Conservation (phyloP, 2,329 filamentous ascomycete species). For the Fusarium incarnatum region DNA sequence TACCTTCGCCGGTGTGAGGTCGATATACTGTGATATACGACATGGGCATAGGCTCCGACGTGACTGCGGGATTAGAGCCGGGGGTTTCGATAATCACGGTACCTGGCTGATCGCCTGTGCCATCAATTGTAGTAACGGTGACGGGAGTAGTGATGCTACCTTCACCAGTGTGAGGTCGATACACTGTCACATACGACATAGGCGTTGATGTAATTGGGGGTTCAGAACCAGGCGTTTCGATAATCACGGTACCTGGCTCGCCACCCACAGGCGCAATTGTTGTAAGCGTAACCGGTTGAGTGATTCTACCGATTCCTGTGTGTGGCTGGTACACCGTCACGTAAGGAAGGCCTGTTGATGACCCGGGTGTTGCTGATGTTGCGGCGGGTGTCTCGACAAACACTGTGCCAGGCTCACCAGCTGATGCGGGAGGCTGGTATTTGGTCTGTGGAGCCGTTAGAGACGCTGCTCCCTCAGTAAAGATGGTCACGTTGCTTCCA, state of each 20-base stretch:
- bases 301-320: conserved; percentile 17
- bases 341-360: conserved; percentile 13
- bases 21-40: no score
- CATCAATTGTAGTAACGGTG: no score
- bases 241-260: conserved; percentile 21
- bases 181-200: conserved; percentile 5
- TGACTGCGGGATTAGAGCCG: not conserved
- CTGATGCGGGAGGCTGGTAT: conserved; percentile 22
- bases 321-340: conserved; percentile 12
- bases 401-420: conserved; percentile 27
- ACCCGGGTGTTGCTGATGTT: no score
- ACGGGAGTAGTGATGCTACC: no score
- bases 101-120: not conserved
- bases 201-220: conserved; percentile 19
- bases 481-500: conserved; percentile 18
- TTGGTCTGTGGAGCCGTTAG: conserved; percentile 20
- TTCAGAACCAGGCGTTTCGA: conserved; percentile 14
- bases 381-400: no score
- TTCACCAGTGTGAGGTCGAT: no score
- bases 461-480: conserved; percentile 13
- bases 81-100: conserved; percentile 31
- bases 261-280: conserved; percentile 16
- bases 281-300: conserved; percentile 19
- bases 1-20: no score
- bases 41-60: no score